These are phyloP conservation scores for Fusarium compactum DNA, from an alignment of 2,329 filamentous ascomycete species.

Conservation along the genomic window DNA sequence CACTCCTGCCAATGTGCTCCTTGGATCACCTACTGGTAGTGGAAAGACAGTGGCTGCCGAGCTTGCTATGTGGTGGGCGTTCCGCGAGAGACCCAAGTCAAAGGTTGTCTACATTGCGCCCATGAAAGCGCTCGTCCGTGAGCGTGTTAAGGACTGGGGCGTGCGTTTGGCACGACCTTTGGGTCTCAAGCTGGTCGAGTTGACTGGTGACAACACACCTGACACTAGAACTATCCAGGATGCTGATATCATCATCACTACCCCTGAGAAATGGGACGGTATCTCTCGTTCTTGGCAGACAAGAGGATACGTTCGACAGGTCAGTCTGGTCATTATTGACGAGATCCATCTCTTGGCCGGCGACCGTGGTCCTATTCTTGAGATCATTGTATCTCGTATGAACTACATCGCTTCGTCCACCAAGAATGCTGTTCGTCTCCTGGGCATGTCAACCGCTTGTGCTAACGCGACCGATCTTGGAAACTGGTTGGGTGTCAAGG, in stretches of 20 bases:
- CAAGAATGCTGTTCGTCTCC: constrained; percentile 85
- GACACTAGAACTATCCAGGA: constrained; percentile 95
- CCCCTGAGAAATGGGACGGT: constrained; percentile 99
- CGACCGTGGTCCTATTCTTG: constrained; percentile 95
- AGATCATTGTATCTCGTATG: constrained; percentile 95
- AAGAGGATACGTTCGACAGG: constrained; percentile 93
- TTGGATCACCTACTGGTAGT: constrained; percentile 96
- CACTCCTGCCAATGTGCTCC: constrained; percentile 88
- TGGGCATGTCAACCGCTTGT: constrained; percentile 99
- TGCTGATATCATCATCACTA: constrained; percentile 97
- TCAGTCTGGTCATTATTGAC: constrained; percentile 96
- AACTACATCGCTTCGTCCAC: constrained; percentile 98
- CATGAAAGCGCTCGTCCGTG: constrained; percentile 98
- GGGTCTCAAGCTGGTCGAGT: constrained; percentile 89
- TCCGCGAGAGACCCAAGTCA: constrained; percentile 90
- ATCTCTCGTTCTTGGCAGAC: constrained; percentile 99
- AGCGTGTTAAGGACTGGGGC: constrained; percentile 96
- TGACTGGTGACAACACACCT: constrained; percentile 97
- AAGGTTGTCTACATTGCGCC: constrained; percentile 99
- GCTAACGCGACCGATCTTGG: constrained; percentile 94
- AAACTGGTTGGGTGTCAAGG: constrained; percentile 97
- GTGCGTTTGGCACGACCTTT: constrained; percentile 83
- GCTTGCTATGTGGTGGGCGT: constrained; percentile 99
- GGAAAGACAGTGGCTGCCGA: constrained; percentile 98
- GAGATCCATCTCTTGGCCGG: constrained; percentile 98